Conservation (phyloP, 495 filamentous ascomycete species). For the Penicillium soppii region DNA sequence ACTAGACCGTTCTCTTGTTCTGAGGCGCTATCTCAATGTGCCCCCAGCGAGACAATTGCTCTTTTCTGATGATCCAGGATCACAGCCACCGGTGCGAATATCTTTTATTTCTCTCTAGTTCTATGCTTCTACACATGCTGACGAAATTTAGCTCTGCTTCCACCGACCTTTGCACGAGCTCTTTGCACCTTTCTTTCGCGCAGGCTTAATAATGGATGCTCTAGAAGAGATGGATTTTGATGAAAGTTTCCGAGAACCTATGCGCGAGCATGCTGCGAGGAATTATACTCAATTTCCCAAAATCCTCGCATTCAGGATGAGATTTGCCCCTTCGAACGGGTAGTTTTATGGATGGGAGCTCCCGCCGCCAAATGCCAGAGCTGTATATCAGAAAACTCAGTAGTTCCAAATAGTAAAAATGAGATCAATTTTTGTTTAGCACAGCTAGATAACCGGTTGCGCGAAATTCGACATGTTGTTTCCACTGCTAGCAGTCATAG, state of each 20-base stretch:
- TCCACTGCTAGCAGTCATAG: too few relatives aligned
- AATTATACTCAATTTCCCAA: slow-evolving; percentile 8
- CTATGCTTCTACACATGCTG: not conserved
- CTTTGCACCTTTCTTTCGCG: not conserved
- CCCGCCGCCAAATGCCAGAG: not conserved
- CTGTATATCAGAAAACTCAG: too few relatives aligned
- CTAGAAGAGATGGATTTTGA: not conserved
- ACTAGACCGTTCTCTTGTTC: slow-evolving; percentile 5
- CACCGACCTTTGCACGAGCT: not conserved
- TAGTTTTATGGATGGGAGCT: too few relatives aligned
- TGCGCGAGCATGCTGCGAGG: not conserved
- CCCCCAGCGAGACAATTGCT: slow-evolving; percentile 3
- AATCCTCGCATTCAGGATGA: slow-evolving; percentile 4
- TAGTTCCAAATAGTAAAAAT: too few relatives aligned
- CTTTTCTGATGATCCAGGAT: not conserved
- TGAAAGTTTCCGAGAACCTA: not conserved
- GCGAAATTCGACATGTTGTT: too few relatives aligned
- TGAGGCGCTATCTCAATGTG: slow-evolving; percentile 2
- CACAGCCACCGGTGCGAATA: not conserved
- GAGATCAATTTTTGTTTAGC: too few relatives aligned
- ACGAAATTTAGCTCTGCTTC: not conserved
- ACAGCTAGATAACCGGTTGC: too few relatives aligned
- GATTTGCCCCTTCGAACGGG: too few relatives aligned
- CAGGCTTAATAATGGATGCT: not conserved
- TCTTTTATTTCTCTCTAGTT: too few relatives aligned